Percentiles rank a stretch among this genome's conserved stretches.
Conservation (phyloP, 306 rosid species). For the Canavalia ensiformis region DNA sequence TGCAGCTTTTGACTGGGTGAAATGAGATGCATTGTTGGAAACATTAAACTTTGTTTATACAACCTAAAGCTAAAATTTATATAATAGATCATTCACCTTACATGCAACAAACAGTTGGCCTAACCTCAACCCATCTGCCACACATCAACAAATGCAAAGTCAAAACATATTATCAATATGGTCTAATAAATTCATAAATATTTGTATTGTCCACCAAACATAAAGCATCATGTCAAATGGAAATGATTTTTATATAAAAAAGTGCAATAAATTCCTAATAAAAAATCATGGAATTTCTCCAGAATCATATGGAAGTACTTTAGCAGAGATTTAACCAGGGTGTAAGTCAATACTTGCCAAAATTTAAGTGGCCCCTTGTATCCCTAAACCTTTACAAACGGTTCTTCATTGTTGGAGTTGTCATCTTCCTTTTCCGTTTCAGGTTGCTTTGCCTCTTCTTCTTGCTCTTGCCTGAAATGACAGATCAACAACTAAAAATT, state of each 20-base stretch:
- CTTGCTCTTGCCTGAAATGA: slow-evolving; percentile 79
- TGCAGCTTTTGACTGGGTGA: neutral
- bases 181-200: slow-evolving; percentile 19
- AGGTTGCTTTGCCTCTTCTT: slow-evolving; percentile 78
- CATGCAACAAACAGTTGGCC: slow-evolving; percentile 56
- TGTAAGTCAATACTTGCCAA: slow-evolving; percentile 39
- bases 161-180: slow-evolving; percentile 40
- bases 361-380: slow-evolving; percentile 34
- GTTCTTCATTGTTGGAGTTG: slow-evolving; percentile 70
- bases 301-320: slow-evolving; percentile 20
- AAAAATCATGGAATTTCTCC: neutral
- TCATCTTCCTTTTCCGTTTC: slow-evolving; percentile 74
- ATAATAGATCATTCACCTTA: slow-evolving; percentile 44
- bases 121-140: slow-evolving; percentile 79
- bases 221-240: slow-evolving; percentile 28
- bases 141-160: slow-evolving; percentile 61
- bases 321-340: slow-evolving; percentile 7
- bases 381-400: slow-evolving; percentile 68
- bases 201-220: slow-evolving; percentile 14
- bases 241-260: neutral
- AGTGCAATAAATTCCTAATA: neutral
- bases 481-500: slow-evolving; percentile 34
- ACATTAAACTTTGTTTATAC: neutral
- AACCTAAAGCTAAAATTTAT: slow-evolving; percentile 25
- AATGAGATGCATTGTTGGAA: neutral